phyloP scores from a whole-genome alignment of 1,139 yeast species.

The Debaryomycetaceae sp. region DNA sequence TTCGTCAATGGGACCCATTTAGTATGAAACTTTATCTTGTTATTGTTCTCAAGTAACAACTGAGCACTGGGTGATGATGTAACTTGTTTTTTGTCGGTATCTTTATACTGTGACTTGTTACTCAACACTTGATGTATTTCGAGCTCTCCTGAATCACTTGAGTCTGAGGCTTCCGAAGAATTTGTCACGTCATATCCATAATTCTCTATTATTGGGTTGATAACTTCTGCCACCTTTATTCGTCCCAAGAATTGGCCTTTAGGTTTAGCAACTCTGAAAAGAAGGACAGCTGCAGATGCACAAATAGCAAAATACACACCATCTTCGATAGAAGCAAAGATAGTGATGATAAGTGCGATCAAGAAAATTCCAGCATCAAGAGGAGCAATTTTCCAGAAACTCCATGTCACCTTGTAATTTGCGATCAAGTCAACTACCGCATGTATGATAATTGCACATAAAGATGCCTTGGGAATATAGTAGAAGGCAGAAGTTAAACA shows the following conservation, averaged over 20 bases:
- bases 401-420: constrained; percentile 65
- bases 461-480: constrained; percentile 86
- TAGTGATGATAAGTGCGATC: constrained; percentile 73
- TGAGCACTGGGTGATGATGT: constrained; percentile 18
- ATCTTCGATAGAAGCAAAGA: constrained; percentile 77
- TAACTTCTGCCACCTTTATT: constrained; percentile 64
- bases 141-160: constrained; percentile 24
- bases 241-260: constrained; percentile 81
- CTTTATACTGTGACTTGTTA: constrained; percentile 17
- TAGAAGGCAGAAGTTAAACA: constrained; percentile 79
- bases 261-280: constrained; percentile 77
- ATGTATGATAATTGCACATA: constrained; percentile 86
- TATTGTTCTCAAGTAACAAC: constrained; percentile 23
- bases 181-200: constrained; percentile 9
- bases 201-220: constrained; percentile 47
- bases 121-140: constrained; percentile 46
- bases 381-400: constrained; percentile 74
- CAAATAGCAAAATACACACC: constrained; percentile 90
- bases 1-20: constrained; percentile 79
- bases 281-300: constrained; percentile 73
- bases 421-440: constrained; percentile 92
- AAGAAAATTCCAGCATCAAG: constrained; percentile 74
- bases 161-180: constrained; percentile 5
- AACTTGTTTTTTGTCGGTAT: constrained; percentile 3
- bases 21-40: constrained; percentile 49